Conservation (phyloP, 2,329 filamentous ascomycete genomes). For the Colletotrichum shisoi region DNA sequence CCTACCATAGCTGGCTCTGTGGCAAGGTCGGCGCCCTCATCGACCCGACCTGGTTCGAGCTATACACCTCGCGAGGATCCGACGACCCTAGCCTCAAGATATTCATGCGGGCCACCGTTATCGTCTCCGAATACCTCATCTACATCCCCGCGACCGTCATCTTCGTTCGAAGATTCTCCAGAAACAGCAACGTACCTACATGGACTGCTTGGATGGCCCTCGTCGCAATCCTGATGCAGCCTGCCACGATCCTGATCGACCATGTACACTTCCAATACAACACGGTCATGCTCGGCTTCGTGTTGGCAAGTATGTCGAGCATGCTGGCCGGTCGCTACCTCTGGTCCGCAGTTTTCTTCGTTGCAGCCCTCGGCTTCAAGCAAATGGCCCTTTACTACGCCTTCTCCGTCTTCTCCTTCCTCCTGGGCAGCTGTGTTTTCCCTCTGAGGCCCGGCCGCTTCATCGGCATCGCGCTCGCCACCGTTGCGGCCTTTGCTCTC, state of each 20-base stretch:
- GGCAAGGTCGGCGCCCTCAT: constrained; percentile 84
- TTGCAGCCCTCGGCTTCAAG: constrained; percentile 93
- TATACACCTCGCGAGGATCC: constrained; percentile 81
- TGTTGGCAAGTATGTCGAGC: constrained; percentile 85
- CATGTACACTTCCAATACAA: constrained; percentile 99
- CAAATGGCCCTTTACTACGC: constrained; percentile 99
- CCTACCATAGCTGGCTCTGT: constrained; percentile 96
- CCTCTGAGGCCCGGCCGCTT: constrained; percentile 76
- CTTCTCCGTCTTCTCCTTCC: constrained; percentile 88
- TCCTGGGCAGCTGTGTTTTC: constrained; percentile 85
- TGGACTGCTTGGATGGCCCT: constrained; percentile 88
- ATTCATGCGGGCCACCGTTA: constrained; percentile 93
- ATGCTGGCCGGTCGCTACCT: constrained; percentile 84
- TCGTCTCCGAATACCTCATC: constrained; percentile 88
- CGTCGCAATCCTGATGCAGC: constrained; percentile 90
- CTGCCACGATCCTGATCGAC: constrained; percentile 87
- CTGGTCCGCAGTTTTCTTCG: constrained; percentile 94
- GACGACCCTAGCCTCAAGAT: constrained; percentile 84
- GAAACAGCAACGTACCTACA: constrained; percentile 75
- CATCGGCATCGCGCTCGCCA: constrained; percentile 76
- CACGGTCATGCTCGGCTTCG: constrained; percentile 94
- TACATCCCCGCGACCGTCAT: constrained; percentile 87
- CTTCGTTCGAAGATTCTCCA: constrained; percentile 82
- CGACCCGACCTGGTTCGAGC: constrained; percentile 84
- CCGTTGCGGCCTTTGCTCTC: constrained; percentile 74